Evolutionary conservation across 2,329 filamentous ascomycete species (phyloP), one percentile per base, ranked within the genome.

Genomic region (Phialophora expanda): DNA sequence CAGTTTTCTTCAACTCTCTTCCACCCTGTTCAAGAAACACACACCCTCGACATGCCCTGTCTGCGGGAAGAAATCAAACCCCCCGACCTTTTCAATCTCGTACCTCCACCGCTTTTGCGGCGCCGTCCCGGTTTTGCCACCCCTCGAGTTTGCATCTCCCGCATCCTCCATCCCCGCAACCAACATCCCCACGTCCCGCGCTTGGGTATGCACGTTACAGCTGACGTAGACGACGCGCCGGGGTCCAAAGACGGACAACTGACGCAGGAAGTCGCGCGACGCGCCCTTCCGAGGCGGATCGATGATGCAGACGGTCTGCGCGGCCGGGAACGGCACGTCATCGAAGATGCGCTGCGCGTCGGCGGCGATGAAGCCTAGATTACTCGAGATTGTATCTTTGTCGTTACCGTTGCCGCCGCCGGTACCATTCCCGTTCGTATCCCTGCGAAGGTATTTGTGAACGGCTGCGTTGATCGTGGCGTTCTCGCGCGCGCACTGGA

Each of bases 11-110:
- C 38, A 44, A n/a, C 17, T 44, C 14, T 66, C 71, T 26, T 69
- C 64, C 55, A 75, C 75, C 50, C 77, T 76, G 70, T 80, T 84
- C 76, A 89, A 75, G 58, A 89, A 83, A 56, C 86, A 87, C 62
- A 89, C 84, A 14, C 86, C 85, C 74, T 89, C 87, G 1, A 89
- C 87, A 82, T 89, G 87, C 7, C 86, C 84, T 32, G 87, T 89
- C 78, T 98, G 94, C 12, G 95, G 95, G 79, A 99, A 99, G 78
- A 99, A 98, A 76, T 99, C 95, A 75, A 98, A 98, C 0, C 94
- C 95, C 56, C 90, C 85, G 55, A 99, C 79, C 75, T 91, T 96
- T 83, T 98, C 94, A 76, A 99, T 91, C 77, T 89, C 87, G 78
- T 97, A 99, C 68, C 84, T 59, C 78, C 75, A 75, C 26, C 76